Evolutionary conservation across 768 basidiomycete species (phyloP), one percentile per base, ranked within the genome.

Genomic region (Lactarius sp.): DNA sequence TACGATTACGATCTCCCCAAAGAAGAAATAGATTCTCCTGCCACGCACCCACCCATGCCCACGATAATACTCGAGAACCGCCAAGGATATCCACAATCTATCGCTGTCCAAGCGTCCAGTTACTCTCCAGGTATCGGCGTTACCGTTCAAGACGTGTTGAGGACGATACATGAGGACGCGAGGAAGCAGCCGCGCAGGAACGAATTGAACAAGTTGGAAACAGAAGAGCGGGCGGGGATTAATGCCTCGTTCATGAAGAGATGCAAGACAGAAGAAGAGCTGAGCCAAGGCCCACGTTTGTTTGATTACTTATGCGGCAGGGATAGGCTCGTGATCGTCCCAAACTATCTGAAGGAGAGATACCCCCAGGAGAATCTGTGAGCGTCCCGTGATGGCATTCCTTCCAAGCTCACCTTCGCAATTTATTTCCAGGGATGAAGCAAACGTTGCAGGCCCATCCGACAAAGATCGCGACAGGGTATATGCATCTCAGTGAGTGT

Each of bases 291-390:
- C 31, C 27, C 47, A 7, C 20, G 47, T 36, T 36, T 33, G 33
- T 20, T 64, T 8, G 63, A 60, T 20, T 54, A 44, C 31, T 20
- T 64, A 22, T 2, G 58, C 6, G 59, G 58, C 1, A 49, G 63
- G 58, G 46, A 64, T n/a, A 47, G 58, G 22, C 63, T 64, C 7
- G 31, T 55, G 52, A 39, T 64, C 14, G 34, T 64, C 31, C 49
- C 58, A 56, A 9, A 52, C 22, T 39, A 20, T 3, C 9, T 18
- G 34, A 53, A 4, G 52, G 42, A 20, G 20, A 22, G 6, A 18
- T 31, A 1, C 6, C 16, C 13, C n/a, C 42, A 6, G 3, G 12
- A 22, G 33, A 20, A 9, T 36, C 12, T 36, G 59, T 52, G 4
- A 44, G 59, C 20, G 9, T 39, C 2, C 3, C 18, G 16, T 42